phyloP scores from a whole-genome alignment of 202 grass and related monocot species.

The Hordeum pubiflorum region DNA sequence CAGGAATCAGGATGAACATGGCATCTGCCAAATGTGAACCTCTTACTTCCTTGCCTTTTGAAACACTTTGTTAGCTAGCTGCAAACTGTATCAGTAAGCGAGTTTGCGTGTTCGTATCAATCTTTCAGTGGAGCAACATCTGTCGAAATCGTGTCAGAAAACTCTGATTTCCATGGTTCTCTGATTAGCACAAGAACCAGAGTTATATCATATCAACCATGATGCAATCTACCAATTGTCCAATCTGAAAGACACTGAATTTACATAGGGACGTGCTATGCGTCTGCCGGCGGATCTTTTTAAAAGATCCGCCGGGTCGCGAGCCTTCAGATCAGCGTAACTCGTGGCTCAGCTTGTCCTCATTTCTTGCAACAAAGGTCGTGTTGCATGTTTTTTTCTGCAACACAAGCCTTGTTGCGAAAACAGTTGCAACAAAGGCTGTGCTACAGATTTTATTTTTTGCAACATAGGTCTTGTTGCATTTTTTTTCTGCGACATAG shows the following conservation, averaged over 20 bases:
- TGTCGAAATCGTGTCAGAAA: not conserved
- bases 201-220: not conserved
- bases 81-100: not conserved
- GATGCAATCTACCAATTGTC: not conserved
- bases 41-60: not conserved
- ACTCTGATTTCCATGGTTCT: not conserved
- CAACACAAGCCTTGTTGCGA: too few relatives aligned
- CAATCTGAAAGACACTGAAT: not conserved
- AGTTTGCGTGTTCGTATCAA: not conserved
- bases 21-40: not conserved
- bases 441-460: too few relatives aligned
- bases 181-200: not conserved
- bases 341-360: too few relatives aligned
- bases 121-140: not conserved
- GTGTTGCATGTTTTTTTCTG: too few relatives aligned
- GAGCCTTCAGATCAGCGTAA: too few relatives aligned
- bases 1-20: conserved; percentile 6
- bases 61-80: not conserved
- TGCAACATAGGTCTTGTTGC: too few relatives aligned
- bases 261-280: not conserved
- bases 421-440: too few relatives aligned
- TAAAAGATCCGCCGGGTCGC: too few relatives aligned
- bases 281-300: too few relatives aligned
- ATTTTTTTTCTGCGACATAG: too few relatives aligned
- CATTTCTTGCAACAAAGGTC: too few relatives aligned